Evolutionary conservation across 345 rosid species (phyloP).

Genomic region (Eutrema japonicum): DNA sequence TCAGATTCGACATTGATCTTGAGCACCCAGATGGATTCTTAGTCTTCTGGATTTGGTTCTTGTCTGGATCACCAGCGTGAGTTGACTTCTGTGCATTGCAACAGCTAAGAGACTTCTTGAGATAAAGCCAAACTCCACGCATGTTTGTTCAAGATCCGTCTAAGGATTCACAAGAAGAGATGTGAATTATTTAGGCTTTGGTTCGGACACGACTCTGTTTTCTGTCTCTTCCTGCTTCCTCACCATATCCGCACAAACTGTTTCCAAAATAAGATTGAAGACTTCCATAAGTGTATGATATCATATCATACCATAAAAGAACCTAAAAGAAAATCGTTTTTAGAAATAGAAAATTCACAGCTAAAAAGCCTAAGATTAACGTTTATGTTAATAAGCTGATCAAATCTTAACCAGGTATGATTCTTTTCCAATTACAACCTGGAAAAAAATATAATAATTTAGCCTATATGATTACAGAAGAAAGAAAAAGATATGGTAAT

Average conservation of each 20-base stretch:
- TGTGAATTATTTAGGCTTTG: conserved; percentile 21
- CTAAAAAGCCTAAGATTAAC: not conserved
- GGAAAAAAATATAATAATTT: conserved; percentile 16
- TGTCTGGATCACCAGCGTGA: conserved; percentile 43
- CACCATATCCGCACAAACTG: conserved; percentile 33
- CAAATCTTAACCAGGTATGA: conserved; percentile 15
- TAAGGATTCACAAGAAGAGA: conserved; percentile 23
- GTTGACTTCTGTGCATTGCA: conserved; percentile 43
- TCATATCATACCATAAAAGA: conserved; percentile 33
- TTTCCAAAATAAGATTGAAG: conserved; percentile 30
- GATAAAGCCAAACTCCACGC: conserved; percentile 52
- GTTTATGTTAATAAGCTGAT: conserved; percentile 23
- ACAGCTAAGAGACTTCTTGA: conserved; percentile 58
- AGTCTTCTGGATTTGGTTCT: conserved; percentile 22
- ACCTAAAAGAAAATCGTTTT: conserved; percentile 5
- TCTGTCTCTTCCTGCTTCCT: conserved; percentile 27
- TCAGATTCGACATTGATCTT: conserved; percentile 50
- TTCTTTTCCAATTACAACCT: conserved; percentile 35
- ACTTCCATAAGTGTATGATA: conserved; percentile 36
- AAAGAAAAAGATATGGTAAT: conserved; percentile 31
- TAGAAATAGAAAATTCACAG: conserved; percentile 3
- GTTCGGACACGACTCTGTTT: conserved; percentile 22
- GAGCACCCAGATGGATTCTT: conserved; percentile 42
- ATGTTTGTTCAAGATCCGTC: conserved; percentile 39
- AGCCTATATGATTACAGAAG: conserved; percentile 25